A percentile compares a stretch with the other conserved stretches of the same genome.
These are phyloP conservation scores for Rubus idaeus DNA, from an alignment of 306 rosid species.

Conservation along the genomic window DNA sequence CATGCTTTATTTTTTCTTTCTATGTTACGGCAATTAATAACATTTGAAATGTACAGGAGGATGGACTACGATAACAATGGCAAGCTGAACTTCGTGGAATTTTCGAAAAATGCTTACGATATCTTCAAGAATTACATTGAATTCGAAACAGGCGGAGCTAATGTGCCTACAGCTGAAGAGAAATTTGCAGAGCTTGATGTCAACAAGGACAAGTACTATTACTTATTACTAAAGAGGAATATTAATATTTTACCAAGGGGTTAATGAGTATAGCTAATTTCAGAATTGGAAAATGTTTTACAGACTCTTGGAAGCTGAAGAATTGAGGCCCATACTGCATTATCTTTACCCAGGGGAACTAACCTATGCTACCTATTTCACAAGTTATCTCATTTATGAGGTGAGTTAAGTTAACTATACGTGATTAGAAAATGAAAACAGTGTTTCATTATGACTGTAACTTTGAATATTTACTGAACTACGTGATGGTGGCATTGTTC, in stretches of 20 bases:
- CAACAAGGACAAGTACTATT: slow-evolving; percentile 54
- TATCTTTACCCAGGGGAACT: slow-evolving; percentile 76
- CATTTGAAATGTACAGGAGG: slow-evolving; percentile 33
- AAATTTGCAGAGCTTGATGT: slow-evolving; percentile 63
- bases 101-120: slow-evolving; percentile 37
- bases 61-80: slow-evolving; percentile 59
- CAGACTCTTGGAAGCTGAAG: slow-evolving; percentile 61
- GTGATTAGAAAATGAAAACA: background rate
- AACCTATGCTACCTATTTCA: slow-evolving; percentile 56
- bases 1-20: background rate
- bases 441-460: background rate
- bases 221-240: too few relatives aligned
- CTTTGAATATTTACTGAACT: background rate
- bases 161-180: slow-evolving; percentile 35
- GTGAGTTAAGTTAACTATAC: slow-evolving; percentile 25
- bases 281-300: background rate
- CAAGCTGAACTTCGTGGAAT: slow-evolving; percentile 57
- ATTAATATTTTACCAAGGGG: background rate
- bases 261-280: background rate
- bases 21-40: background rate
- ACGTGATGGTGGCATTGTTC: slow-evolving; percentile 1
- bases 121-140: slow-evolving; percentile 52
- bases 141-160: slow-evolving; percentile 43
- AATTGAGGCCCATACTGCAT: slow-evolving; percentile 52
- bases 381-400: slow-evolving; percentile 58